phyloP scores from a whole-genome alignment of 2,329 filamentous ascomycete species.

The Neurospora crassa region DNA sequence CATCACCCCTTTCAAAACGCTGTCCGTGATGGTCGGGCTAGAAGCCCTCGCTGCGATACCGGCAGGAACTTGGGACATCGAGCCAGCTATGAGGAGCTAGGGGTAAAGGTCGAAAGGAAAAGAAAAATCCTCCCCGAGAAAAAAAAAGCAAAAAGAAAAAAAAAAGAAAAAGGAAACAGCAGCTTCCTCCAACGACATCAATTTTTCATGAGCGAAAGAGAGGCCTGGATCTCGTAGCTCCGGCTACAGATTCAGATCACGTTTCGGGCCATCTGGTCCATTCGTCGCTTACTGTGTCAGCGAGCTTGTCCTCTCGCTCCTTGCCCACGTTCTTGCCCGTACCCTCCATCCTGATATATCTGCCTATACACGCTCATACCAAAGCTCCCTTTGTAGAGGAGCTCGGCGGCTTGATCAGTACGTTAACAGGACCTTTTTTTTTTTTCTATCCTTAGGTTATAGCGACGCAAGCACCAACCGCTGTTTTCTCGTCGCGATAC shows the following conservation, averaged over 20 bases:
- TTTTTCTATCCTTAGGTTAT: slow-evolving; percentile 12
- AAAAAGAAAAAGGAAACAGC: not conserved
- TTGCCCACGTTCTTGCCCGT: not conserved
- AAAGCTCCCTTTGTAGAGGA: not conserved
- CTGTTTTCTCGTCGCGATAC: slow-evolving; percentile 9
- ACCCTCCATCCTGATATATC: not conserved
- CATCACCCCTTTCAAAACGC: slow-evolving; percentile 1
- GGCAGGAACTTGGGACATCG: slow-evolving; percentile 5
- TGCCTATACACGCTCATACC: not conserved
- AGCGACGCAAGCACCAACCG: slow-evolving; percentile 6
- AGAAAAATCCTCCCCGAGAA: too few relatives aligned
- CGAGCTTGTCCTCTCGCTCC: not conserved
- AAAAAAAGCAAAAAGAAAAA: too few relatives aligned
- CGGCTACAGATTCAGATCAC: not conserved
- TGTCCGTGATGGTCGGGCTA: slow-evolving; percentile 3
- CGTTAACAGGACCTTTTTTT: slow-evolving; percentile 16
- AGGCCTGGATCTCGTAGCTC: not conserved
- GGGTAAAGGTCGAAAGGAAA: not conserved
- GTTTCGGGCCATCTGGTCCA: not conserved
- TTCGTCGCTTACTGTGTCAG: not conserved
- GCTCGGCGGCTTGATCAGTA: slow-evolving; percentile 2
- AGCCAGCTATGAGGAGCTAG: slow-evolving; percentile 1
- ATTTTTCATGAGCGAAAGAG: not conserved
- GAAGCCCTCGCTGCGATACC: slow-evolving; percentile 3
- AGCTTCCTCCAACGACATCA: not conserved